Evolutionary conservation across 495 filamentous ascomycete species (phyloP).

Genomic region (Sordaria brevicollis): DNA sequence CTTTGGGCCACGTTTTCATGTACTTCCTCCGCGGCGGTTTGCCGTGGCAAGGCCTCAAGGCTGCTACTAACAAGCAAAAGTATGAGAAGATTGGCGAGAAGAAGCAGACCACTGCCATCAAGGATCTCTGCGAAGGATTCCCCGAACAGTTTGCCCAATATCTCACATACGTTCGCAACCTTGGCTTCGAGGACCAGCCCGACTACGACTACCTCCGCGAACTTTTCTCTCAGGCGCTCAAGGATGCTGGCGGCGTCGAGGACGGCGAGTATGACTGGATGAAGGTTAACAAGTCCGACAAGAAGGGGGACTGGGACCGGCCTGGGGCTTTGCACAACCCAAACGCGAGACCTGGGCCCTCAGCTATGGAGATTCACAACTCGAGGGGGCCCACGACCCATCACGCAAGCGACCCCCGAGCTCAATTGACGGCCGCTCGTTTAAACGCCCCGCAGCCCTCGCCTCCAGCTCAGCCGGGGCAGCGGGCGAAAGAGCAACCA

Average conservation of each 20-base stretch:
- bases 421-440: conserved; percentile 70
- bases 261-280: conserved; percentile 99
- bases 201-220: conserved; percentile 98
- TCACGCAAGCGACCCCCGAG: conserved; percentile 43
- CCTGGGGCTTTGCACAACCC: conserved; percentile 51
- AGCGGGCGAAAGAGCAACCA: conserved; percentile 75
- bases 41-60: conserved; percentile 97
- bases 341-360: conserved; percentile 62
- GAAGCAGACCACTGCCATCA: conserved; percentile 96
- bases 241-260: conserved; percentile 87
- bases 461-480: conserved; percentile 62
- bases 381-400: conserved; percentile 46
- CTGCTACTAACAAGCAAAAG: conserved; percentile 99
- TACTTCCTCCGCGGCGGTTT: conserved; percentile 95
- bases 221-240: conserved; percentile 92
- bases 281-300: conserved; percentile 95
- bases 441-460: conserved; percentile 95
- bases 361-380: conserved; percentile 66
- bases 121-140: conserved; percentile 93
- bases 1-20: conserved; percentile 97
- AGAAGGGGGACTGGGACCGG: conserved; percentile 74
- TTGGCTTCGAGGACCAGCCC: conserved; percentile 96
- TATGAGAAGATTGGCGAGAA: conserved; percentile 99
- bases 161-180: conserved; percentile 90
- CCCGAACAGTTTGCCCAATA: conserved; percentile 98